Base-by-base conservation (phyloP, 148 eudicot genomes). In the Bassia scoparia region DNA sequence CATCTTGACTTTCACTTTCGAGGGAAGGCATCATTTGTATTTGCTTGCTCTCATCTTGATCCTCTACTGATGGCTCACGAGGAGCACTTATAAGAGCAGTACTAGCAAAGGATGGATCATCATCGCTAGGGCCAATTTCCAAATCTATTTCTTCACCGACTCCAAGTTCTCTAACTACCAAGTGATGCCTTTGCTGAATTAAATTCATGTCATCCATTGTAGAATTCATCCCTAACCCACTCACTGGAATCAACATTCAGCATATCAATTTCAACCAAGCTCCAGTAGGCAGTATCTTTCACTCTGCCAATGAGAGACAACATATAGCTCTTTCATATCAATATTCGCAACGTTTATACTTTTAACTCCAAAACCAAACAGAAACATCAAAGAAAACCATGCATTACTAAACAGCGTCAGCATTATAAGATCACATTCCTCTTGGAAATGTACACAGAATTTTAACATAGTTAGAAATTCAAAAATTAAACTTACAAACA, bases 61-160 rank as follows among this genome's bases (percentile, higher is more conserved):
- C 99, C 49, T 88, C 96, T 1, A 74, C 85, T 11, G 97, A 89
- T 41, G 90, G 80, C 63, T 92, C 97, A 54, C 82, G 82, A 37
- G 88, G 88, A 63, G 83, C 87, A 74, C 74, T 72, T 31, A 92
- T 83, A 62, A 92, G 86, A 21, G 96, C 74, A 70, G 83, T 74
- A 74, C 76, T 84, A 20, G 83, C 79, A 88, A 91, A 95, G 64
- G 99, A 60, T 29, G 91, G 84, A 63, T 88, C 93, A 78, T 92
- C 99, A 55, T 92, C 96, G 34, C 89, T 90, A 9, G 87, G 80
- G 62, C 99, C 96, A 20, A 95, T 95, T 83, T 92, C 97, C 81
- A 95, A 82, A 80, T 95, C 99, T 61, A 95, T 95, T 79, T 88
- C 99, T 85, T 90, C 99, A 35, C 82, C 97, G 54, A 92, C 99